Base-by-base conservation (phyloP, 2,329 filamentous ascomycete genomes). In the Talaromyces sp. region DNA sequence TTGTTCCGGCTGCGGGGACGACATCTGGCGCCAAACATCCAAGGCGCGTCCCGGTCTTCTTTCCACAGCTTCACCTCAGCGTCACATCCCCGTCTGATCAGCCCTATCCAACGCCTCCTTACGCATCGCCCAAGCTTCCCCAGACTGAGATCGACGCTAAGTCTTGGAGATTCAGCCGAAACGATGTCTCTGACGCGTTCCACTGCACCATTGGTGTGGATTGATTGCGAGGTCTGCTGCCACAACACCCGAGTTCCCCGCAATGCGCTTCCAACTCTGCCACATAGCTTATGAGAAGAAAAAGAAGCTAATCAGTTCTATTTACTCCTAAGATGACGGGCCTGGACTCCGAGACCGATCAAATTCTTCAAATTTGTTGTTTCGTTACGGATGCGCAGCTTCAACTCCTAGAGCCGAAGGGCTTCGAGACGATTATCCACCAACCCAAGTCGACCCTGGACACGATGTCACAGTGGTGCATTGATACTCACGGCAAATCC, bases 291-390 rank as follows among this genome's bases (percentile, higher is more conserved):
- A 17, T 17, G 41, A 60, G 14, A 26, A 31, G 19, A 51, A 32
- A 19, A 57, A 53, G 52, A 56, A 59, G 24, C 48, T 52, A 52
- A 52, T 48, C 14, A 4, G 19, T 57, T 58, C 56, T 61, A 58
- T 41, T 61, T 31, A 12, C 38, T 41, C 58, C 50, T 38, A 66
- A 96, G 91, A 99, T 99, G 94, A 97, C 91, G 32, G 91, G 91
- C 24, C 83, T 96, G 8, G 82, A 96, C 74, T 82, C 87, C 1
- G 84, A 89, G 61, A 85, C 80, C 32, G 93, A 97, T 71, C 87
- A 88, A 59, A 94, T 97, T 69, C 86, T 97, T 70, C 92, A 96
- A 69, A 89, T 97, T 60, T 93, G 89, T 75, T 97, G 92, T 78
- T 88, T 95, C 75, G 85, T 99, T 72, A 99, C 94, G 8, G 89